phyloP scores from a whole-genome alignment of 495 filamentous ascomycete species.

The Corynascus novoguineensis region DNA sequence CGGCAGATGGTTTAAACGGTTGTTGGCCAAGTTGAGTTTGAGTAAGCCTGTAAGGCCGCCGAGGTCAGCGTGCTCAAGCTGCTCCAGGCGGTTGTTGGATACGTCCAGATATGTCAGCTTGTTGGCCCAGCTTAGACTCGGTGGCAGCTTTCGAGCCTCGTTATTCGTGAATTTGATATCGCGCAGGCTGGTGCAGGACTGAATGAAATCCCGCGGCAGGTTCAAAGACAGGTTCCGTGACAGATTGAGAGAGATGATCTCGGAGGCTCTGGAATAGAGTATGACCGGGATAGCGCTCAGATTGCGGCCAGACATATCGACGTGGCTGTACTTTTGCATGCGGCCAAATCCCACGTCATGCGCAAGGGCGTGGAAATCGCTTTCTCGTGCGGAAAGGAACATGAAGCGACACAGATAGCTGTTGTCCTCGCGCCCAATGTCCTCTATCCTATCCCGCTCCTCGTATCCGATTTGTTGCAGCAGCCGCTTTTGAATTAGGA shows the following conservation, averaged over 20 bases:
- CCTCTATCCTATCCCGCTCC: conserved; percentile 80
- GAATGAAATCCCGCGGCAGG: conserved; percentile 94
- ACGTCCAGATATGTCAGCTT: conserved; percentile 84
- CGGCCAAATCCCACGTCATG: conserved; percentile 74
- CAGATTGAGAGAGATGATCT: conserved; percentile 92
- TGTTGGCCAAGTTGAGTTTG: conserved; percentile 90
- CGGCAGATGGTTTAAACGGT: conserved; percentile 72
- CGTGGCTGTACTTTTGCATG: conserved; percentile 83
- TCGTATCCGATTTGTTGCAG: conserved; percentile 90
- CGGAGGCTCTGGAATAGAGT: conserved; percentile 82
- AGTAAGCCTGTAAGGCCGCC: conserved; percentile 59
- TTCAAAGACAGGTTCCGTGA: conserved; percentile 88
- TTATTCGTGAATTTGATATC: conserved; percentile 94
- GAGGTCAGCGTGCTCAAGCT: conserved; percentile 77
- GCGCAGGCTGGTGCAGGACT: conserved; percentile 80
- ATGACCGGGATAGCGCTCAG: conserved; percentile 91
- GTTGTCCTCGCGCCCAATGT: conserved; percentile 96
- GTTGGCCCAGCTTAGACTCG: conserved; percentile 75
- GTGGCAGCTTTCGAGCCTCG: conserved; percentile 79
- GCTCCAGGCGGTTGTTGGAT: conserved; percentile 86
- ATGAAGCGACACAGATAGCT: conserved; percentile 94
- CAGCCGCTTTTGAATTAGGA: conserved; percentile 87
- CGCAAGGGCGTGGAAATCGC: conserved; percentile 56
- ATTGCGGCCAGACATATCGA: conserved; percentile 87
- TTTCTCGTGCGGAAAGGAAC: conserved; percentile 82